phyloP scores from a whole-genome alignment of 495 filamentous ascomycete species.

The Aspergillus heteromorphus region DNA sequence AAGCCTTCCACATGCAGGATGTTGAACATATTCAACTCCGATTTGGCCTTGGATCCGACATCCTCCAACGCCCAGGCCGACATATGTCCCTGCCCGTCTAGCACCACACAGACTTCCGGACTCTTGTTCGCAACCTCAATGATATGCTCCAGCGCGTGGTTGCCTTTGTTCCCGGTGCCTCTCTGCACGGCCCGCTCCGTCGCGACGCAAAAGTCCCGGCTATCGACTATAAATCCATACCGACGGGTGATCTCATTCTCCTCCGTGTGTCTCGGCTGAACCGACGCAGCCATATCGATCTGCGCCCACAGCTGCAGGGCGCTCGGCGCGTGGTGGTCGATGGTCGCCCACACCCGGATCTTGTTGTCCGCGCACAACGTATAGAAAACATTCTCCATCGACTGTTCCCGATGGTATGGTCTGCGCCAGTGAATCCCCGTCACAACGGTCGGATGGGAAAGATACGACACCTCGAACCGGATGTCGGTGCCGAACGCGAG shows the following conservation, averaged over 20 bases:
- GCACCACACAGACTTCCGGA: conserved; percentile 81
- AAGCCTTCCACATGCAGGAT: conserved; percentile 74
- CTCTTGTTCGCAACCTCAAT: conserved; percentile 78
- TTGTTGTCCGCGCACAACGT: conserved; percentile 83
- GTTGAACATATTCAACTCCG: conserved; percentile 74
- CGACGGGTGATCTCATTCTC: conserved; percentile 35
- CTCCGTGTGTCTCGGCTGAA: conserved; percentile 52
- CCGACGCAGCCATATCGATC: conserved; percentile 70
- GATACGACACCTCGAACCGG: conserved; percentile 85
- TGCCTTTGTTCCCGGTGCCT: conserved; percentile 53
- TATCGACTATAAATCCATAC: conserved; percentile 81
- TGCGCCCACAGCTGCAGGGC: conserved; percentile 75
- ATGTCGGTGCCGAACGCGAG: conserved; percentile 79
- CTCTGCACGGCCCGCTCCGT: conserved; percentile 70
- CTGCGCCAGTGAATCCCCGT: conserved; percentile 82
- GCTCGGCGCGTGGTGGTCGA: conserved; percentile 66
- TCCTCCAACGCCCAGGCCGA: conserved; percentile 93
- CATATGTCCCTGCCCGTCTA: conserved; percentile 83
- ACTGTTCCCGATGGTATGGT: conserved; percentile 69
- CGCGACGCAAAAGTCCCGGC: conserved; percentile 70
- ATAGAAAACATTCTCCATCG: conserved; percentile 84
- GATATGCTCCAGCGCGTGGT: conserved; percentile 73
- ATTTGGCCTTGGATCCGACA: conserved; percentile 67
- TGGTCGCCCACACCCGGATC: conserved; percentile 76
- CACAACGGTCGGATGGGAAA: conserved; percentile 74